Percentiles rank a stretch among this genome's conserved stretches.
These are phyloP conservation scores for Pelargonium citronellum DNA, from an alignment of 441 rosid species.

Conservation along the genomic window DNA sequence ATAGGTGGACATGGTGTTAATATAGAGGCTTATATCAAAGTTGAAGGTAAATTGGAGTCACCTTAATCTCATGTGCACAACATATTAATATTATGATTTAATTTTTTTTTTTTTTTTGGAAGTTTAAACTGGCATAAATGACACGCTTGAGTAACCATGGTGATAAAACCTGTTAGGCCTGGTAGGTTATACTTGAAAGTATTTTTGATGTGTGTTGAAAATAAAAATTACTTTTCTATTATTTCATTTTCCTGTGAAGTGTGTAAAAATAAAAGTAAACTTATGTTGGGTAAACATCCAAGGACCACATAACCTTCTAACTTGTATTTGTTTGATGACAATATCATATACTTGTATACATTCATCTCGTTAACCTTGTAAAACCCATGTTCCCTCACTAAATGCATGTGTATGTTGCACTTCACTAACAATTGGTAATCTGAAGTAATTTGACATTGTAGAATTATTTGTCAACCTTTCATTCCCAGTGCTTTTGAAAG, in stretches of 20 bases:
- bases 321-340: background rate
- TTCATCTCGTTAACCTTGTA: background rate
- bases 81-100: background rate
- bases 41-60: conserved; percentile 33
- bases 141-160: background rate
- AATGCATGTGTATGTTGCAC: background rate
- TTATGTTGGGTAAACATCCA: background rate
- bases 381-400: background rate
- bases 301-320: background rate
- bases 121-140: background rate
- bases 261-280: background rate
- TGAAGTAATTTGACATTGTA: too few relatives aligned
- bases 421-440: too few relatives aligned
- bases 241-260: too few relatives aligned
- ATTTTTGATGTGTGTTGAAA: background rate
- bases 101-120: background rate
- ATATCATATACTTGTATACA: background rate
- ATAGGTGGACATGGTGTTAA: conserved; percentile 32
- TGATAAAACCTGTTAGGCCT: background rate
- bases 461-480: too few relatives aligned
- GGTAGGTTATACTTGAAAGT: background rate
- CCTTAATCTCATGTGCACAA: background rate
- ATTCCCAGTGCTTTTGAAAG: background rate
- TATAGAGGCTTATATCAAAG: conserved; percentile 20
- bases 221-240: background rate